Evolutionary conservation across 1,284 basidiomycete species (phyloP), one percentile per base, ranked within the genome.

Genomic region (Tausonia pullulans): DNA sequence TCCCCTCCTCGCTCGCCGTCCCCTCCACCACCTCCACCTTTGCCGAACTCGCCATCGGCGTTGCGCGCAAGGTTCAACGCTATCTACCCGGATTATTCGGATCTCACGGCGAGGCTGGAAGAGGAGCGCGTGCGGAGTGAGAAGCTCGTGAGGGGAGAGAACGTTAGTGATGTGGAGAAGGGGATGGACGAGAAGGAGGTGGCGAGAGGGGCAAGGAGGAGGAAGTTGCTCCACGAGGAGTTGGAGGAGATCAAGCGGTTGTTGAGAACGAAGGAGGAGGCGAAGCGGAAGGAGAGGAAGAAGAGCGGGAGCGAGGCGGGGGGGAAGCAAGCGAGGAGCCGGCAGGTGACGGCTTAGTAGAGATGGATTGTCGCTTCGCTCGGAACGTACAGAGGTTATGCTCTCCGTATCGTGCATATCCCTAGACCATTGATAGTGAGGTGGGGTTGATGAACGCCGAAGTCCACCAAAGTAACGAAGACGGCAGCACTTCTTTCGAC

Each of bases 231-330:
- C 11, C 64, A 65, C 50, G 43, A 46, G 41, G 64, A 65, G 50
- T 55, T 65, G 41, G 64, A 65, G 60, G 64, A 65, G 57, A 65
- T 65, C 56, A 60, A 64, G 43, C 14, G 48, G 41, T 27, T 51
- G 16, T 43, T 64, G 57, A 54, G 11, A 49, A 27, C 2, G 27
- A 27, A 27, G 27, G 27, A 27, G 27, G 27, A 27, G 27, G 27
- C 27, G 27, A 27, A 27, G 27, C 27, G 27, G 27, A 27, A 27
- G 27, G 27, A 27, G 27, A 27, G 27, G 27, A 27, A 27, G 27
- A 27, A 27, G 27, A 27, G 27, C 27, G 27, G 27, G 27, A 27
- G 27, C 27, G 27, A 27, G 27, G 27, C 27, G 27, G 27, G 27
- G 27, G 27, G 27, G 27, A 27, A 27, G 27, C 27, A 27, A 27